phyloP scores from a whole-genome alignment of 306 rosid genomes.

The Gastrolobium villosum region DNA sequence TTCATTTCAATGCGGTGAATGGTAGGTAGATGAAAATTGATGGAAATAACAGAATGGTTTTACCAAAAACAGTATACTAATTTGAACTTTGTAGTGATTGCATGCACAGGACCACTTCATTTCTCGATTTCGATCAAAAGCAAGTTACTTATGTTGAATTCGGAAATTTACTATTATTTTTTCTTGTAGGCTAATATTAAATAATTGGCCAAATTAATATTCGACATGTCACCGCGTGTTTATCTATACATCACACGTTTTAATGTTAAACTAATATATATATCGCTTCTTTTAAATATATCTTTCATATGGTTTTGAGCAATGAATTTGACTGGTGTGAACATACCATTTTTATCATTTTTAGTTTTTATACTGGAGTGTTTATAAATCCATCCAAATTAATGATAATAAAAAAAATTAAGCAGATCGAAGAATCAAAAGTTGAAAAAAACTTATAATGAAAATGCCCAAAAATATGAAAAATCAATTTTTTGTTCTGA shows the following conservation, averaged over 20 bases:
- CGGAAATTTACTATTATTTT: not conserved
- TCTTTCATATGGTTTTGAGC: not conserved
- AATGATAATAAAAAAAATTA: too few relatives aligned
- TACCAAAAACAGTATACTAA: not conserved
- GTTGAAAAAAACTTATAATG: too few relatives aligned
- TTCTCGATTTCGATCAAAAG: not conserved
- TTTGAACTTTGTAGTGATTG: not conserved
- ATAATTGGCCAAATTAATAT: not conserved
- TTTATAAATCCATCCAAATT: too few relatives aligned
- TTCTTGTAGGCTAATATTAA: not conserved
- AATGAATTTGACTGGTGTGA: not conserved
- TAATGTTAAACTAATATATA: too few relatives aligned
- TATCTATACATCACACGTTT: too few relatives aligned
- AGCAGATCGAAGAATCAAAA: too few relatives aligned
- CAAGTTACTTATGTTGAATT: not conserved
- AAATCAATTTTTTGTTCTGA: too few relatives aligned
- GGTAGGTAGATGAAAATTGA: slow-evolving; percentile 14
- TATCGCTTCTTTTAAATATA: too few relatives aligned
- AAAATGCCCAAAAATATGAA: too few relatives aligned
- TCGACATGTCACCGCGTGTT: too few relatives aligned
- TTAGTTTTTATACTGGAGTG: not conserved
- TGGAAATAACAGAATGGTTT: not conserved
- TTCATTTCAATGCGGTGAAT: slow-evolving; percentile 20
- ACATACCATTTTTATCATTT: not conserved
- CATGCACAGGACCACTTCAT: not conserved